Conservation (phyloP, 2,329 filamentous ascomycete species). For the Exserohilum rostratum region DNA sequence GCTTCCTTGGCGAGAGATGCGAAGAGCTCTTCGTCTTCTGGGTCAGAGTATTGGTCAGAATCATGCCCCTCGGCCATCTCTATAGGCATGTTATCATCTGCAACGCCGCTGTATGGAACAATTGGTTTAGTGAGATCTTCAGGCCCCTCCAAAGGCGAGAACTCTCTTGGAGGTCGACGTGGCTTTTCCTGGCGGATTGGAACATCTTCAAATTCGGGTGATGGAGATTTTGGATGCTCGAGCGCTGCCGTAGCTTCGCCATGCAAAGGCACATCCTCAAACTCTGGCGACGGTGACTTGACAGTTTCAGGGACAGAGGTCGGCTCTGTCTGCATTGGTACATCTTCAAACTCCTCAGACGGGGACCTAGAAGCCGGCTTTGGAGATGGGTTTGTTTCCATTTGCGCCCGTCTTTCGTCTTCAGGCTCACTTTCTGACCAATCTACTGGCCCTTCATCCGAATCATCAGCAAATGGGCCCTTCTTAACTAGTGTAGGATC, state of each 20-base stretch:
- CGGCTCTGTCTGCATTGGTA: conserved; percentile 31
- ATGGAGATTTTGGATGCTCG: conserved; percentile 48
- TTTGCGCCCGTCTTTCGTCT: conserved; percentile 16
- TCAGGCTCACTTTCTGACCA: conserved; percentile 62
- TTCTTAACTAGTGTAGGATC: conserved; percentile 24
- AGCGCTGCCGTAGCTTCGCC: conserved; percentile 14
- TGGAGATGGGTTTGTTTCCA: conserved; percentile 37
- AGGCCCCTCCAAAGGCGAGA: conserved; percentile 38
- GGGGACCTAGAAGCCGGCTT: conserved; percentile 43
- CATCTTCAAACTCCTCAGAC: conserved; percentile 59
- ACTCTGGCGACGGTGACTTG: conserved; percentile 56
- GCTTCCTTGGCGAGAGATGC: conserved; percentile 86
- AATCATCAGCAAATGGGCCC: conserved; percentile 35
- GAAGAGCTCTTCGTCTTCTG: conserved; percentile 89
- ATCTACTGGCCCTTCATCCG: conserved; percentile 52
- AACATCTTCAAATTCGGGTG: conserved; percentile 60
- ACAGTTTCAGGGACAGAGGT: conserved; percentile 17
- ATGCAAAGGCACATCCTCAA: conserved; percentile 56
- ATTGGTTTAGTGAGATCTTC: conserved; percentile 38
- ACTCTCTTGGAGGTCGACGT: conserved; percentile 24
- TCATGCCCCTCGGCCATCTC: conserved; percentile 35
- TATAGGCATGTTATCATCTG: conserved; percentile 34
- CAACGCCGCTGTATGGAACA: conserved; percentile 39
- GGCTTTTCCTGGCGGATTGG: conserved; percentile 25
- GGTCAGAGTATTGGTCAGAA: conserved; percentile 68